Conservation (phyloP, 495 filamentous ascomycete species). For the Penicillium bialowiezense region DNA sequence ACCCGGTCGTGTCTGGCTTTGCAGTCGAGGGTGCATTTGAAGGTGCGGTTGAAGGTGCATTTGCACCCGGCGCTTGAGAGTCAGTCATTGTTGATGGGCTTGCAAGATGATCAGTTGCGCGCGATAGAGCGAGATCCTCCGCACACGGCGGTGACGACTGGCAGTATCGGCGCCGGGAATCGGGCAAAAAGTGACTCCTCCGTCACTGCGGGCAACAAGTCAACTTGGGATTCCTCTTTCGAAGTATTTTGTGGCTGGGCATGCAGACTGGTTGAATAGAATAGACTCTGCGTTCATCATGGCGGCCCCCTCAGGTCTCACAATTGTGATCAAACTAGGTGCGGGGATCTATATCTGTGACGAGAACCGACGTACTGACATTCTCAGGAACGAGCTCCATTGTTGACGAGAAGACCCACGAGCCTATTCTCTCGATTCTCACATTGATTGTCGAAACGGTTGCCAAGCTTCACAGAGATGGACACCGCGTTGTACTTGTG, state of each 20-base stretch:
- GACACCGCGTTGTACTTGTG: constrained; percentile 90
- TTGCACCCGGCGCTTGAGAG: constrained; percentile 23
- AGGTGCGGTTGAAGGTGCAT: constrained; percentile 16
- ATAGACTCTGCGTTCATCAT: constrained; percentile 10
- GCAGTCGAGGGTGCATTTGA: constrained; percentile 16
- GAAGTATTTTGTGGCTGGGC: background rate
- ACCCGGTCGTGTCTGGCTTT: constrained; percentile 37
- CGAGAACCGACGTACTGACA: constrained; percentile 12
- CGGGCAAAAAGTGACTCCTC: constrained; percentile 1
- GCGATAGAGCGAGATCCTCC: constrained; percentile 26
- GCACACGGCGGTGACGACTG: constrained; percentile 28
- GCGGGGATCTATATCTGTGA: constrained; percentile 33
- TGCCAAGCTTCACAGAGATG: constrained; percentile 79
- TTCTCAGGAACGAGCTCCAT: constrained; percentile 91
- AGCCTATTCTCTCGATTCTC: constrained; percentile 89
- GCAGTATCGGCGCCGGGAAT: constrained; percentile 25
- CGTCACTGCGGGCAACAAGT: background rate
- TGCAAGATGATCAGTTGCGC: background rate
- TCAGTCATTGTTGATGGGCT: constrained; percentile 30
- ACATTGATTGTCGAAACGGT: constrained; percentile 91
- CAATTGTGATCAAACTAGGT: constrained; percentile 95
- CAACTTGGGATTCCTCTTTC: background rate
- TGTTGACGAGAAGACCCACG: constrained; percentile 94
- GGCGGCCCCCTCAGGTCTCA: constrained; percentile 43
- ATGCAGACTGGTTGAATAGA: background rate